These are phyloP conservation scores for Fusarium sp. DNA, from an alignment of 2,329 filamentous ascomycete species.

Conservation along the genomic window DNA sequence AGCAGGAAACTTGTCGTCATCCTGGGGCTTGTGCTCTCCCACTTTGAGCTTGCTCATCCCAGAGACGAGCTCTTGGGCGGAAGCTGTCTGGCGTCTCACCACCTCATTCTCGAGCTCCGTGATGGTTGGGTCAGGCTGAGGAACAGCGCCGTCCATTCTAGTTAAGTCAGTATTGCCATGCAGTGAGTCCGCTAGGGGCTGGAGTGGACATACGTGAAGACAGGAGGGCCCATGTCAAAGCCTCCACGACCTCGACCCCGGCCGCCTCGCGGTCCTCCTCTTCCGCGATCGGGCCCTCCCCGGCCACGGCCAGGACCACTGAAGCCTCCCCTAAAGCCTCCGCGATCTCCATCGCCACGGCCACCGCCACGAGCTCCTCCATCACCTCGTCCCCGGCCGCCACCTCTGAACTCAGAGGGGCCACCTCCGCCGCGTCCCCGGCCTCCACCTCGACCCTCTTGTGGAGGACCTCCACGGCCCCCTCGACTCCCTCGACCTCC, in stretches of 20 bases:
- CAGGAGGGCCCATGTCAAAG: conserved; percentile 18
- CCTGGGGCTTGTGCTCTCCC: conserved; percentile 31
- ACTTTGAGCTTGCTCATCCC: conserved; percentile 57
- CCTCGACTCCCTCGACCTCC: conserved; percentile 31
- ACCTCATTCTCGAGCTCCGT: conserved; percentile 60
- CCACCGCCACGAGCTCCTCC: conserved; percentile 30
- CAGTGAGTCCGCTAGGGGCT: neutral
- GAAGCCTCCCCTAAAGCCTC: conserved; percentile 35
- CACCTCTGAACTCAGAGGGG: conserved; percentile 30
- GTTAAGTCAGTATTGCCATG: conserved; percentile 17
- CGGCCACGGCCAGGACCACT: conserved; percentile 38
- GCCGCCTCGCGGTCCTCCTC: conserved; percentile 43
- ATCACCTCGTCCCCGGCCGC: conserved; percentile 43
- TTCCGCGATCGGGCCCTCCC: conserved; percentile 38
- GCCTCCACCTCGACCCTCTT: conserved; percentile 32
- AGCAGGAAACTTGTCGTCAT: conserved; percentile 57
- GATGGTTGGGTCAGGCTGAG: conserved; percentile 47
- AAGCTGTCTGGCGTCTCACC: conserved; percentile 49
- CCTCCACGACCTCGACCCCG: conserved; percentile 39
- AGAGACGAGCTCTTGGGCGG: conserved; percentile 50
- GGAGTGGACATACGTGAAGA: conserved; percentile 42
- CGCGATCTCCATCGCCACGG: conserved; percentile 11
- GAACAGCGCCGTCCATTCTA: conserved; percentile 45
- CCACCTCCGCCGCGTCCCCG: conserved; percentile 29
- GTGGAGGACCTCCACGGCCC: conserved; percentile 25